Evolutionary conservation across 768 basidiomycete genomes (phyloP).

Genomic region (Russula lepida): DNA sequence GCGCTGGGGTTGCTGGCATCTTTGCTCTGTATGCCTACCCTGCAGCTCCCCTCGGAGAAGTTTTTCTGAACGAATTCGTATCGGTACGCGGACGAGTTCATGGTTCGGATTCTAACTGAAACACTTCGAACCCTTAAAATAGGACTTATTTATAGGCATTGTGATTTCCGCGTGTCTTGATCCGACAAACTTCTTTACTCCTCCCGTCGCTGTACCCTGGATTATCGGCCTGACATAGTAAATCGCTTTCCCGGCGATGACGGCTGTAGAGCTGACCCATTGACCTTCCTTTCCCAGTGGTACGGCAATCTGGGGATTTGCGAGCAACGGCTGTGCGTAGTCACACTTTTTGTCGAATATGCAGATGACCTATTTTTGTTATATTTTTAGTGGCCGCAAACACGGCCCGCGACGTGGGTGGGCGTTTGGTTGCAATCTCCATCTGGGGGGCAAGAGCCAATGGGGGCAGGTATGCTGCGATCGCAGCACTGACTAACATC

Average conservation of each 20-base stretch:
- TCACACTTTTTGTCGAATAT: not conserved
- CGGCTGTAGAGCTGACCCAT: not conserved
- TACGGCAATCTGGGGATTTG: slow-evolving; percentile 24
- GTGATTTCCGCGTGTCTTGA: slow-evolving; percentile 24
- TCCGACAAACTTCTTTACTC: slow-evolving; percentile 27
- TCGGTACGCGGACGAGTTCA: slow-evolving; percentile 24
- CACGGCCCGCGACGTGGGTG: slow-evolving; percentile 26
- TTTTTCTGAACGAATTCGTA: slow-evolving; percentile 35
- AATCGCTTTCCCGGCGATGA: not conserved
- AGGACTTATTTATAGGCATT: slow-evolving; percentile 24
- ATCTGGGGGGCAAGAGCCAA: slow-evolving; percentile 26
- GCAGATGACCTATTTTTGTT: not conserved
- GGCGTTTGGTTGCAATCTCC: slow-evolving; percentile 24
- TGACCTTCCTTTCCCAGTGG: slow-evolving; percentile 19
- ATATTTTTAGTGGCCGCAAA: slow-evolving; percentile 25
- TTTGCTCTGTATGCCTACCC: slow-evolving; percentile 33
- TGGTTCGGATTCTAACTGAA: not conserved
- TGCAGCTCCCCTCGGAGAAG: slow-evolving; percentile 26
- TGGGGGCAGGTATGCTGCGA: slow-evolving; percentile 29
- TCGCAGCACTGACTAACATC: slow-evolving; percentile 28
- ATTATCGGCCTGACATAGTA: slow-evolving; percentile 25
- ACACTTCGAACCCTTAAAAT: not conserved
- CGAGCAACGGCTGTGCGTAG: slow-evolving; percentile 23
- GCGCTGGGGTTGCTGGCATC: slow-evolving; percentile 31
- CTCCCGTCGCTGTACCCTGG: slow-evolving; percentile 23